These are phyloP conservation scores for Fusarium sp. DNA, from an alignment of 2,329 filamentous ascomycete genomes.

Conservation along the genomic window DNA sequence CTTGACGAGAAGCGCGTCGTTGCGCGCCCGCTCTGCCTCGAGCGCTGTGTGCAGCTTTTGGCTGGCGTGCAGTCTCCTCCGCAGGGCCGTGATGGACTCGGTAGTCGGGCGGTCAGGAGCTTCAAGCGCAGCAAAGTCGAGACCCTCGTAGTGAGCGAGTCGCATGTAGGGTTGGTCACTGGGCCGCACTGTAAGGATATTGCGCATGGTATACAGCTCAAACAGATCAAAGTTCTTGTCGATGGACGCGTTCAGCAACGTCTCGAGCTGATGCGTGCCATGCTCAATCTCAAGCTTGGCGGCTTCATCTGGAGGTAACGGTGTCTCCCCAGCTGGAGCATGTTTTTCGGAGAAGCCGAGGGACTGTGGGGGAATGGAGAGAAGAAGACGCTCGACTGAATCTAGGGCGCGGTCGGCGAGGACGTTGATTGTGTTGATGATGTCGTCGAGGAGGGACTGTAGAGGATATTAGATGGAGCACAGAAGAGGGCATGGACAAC, in stretches of 20 bases:
- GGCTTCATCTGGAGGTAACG: slow-evolving; percentile 51
- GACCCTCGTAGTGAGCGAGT: slow-evolving; percentile 81
- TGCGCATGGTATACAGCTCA: slow-evolving; percentile 88
- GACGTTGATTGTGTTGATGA: slow-evolving; percentile 96
- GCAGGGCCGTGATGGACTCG: slow-evolving; percentile 74
- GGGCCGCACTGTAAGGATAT: slow-evolving; percentile 74
- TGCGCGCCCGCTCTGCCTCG: slow-evolving; percentile 72
- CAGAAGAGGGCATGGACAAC: slow-evolving; percentile 45
- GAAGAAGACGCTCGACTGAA: slow-evolving; percentile 83
- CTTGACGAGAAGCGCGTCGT: slow-evolving; percentile 72
- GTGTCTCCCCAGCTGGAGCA: slow-evolving; percentile 50
- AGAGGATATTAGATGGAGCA: background rate
- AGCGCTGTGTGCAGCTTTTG: slow-evolving; percentile 75
- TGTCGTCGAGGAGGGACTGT: slow-evolving; percentile 93
- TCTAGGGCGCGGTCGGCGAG: slow-evolving; percentile 89
- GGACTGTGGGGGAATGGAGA: slow-evolving; percentile 73
- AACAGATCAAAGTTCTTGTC: slow-evolving; percentile 87
- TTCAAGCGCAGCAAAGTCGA: slow-evolving; percentile 54
- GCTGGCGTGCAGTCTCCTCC: slow-evolving; percentile 79
- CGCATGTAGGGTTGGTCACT: slow-evolving; percentile 80
- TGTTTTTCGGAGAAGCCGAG: slow-evolving; percentile 76
- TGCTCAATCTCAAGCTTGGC: slow-evolving; percentile 78
- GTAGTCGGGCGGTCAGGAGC: slow-evolving; percentile 58
- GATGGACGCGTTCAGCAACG: slow-evolving; percentile 78
- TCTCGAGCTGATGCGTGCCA: slow-evolving; percentile 85